Conservation (phyloP, 306 rosid genomes). For the Citrullus amarus region DNA sequence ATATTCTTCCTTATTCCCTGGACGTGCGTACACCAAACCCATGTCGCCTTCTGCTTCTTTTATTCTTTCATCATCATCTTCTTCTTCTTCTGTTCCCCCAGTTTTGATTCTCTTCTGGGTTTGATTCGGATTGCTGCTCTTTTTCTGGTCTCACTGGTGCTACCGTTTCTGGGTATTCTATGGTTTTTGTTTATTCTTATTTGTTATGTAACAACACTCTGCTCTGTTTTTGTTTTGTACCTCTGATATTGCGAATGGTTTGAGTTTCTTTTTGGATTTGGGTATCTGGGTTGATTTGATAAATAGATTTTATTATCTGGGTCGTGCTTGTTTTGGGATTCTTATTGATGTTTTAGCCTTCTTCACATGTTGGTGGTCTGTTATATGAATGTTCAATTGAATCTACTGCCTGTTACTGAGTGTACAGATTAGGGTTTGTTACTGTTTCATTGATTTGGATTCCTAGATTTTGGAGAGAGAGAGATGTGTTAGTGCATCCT, state of each 20-base stretch:
- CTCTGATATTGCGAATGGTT: not conserved
- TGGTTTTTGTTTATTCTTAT: not conserved
- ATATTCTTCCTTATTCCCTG: not conserved
- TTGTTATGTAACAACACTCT: no score
- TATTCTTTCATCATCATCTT: not conserved
- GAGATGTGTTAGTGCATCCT: not conserved
- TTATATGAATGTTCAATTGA: not conserved
- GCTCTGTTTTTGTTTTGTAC: slow-evolving; percentile 4
- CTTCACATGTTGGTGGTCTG: not conserved
- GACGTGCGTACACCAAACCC: slow-evolving; percentile 1
- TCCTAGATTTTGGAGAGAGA: not conserved
- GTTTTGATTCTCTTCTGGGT: not conserved
- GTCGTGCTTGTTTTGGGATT: not conserved
- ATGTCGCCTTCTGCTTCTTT: not conserved
- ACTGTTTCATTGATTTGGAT: not conserved
- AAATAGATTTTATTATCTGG: slow-evolving; percentile 1
- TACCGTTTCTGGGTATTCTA: not conserved
- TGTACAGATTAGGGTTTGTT: not conserved
- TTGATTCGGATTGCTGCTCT: not conserved
- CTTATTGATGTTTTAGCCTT: not conserved
- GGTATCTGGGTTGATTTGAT: not conserved
- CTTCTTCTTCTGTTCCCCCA: not conserved
- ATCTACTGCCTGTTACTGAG: not conserved
- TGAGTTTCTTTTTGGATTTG: not conserved
- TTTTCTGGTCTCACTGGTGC: not conserved